Base-by-base conservation (phyloP, 768 basidiomycete genomes). In the Suillus discolor region DNA sequence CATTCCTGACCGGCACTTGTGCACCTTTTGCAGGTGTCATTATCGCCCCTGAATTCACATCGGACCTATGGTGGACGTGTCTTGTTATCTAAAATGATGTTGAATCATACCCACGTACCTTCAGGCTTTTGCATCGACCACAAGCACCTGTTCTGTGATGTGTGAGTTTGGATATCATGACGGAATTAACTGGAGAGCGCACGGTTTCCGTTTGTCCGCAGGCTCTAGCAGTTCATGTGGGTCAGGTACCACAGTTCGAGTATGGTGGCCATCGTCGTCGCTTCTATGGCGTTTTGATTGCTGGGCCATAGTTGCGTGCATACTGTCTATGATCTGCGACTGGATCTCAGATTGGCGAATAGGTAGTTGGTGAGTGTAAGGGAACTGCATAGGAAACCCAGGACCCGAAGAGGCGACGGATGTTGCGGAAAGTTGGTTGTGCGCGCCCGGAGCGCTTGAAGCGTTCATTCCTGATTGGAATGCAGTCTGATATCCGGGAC, bases 1-100 rank as follows among this genome's bases (percentile, higher is more conserved):
- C 92, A 94, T 61, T 91, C 89, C 64, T 91, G 87, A 7, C 85
- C 85, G 12, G 89, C 89, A 66, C 86, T 85, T 63, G 84, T 75
- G 71, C 92, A 94, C 13, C 92, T 87, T 72, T 86, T 91, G 76
- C 92, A 94, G 3, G 87, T 86, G 70, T 93, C 90, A 16, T 82
- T 85, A 60, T 90, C 89, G 16, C 84, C 85, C 73, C 81, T 86
- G 76, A 91, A 90, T 75, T 92, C 91, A 74, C 92, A 94, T 69
- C 84, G 87, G 65, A 93, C 91, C 82, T 92, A 82, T 34, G 71
- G 2, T n/a, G 62, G 9, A 45, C 0, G 11, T 68, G 23, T 68
- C n/a, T 23, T 54, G 12, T 34, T 12, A 42, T 23, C 44, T 47
- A 34, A 62, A 51, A 41, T 60, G 4, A 18, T 28, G 16, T 12